phyloP scores from a whole-genome alignment of 2,329 filamentous ascomycete genomes.

The Venturia asperata region DNA sequence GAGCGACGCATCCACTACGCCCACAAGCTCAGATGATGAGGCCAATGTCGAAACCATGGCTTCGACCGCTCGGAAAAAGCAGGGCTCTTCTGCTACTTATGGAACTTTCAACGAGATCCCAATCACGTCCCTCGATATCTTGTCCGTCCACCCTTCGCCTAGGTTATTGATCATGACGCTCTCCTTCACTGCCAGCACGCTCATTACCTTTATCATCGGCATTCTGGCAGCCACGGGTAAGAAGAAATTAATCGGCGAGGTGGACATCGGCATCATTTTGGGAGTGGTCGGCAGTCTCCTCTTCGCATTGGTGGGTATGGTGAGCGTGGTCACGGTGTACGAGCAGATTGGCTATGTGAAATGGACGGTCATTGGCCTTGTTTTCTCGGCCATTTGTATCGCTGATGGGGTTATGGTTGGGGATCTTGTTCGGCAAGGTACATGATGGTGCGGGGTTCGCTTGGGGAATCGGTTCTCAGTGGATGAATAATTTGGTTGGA shows the following conservation, averaged over 20 bases:
- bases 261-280: constrained; percentile 64
- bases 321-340: constrained; percentile 47
- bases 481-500: not conserved
- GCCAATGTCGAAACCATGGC: not conserved
- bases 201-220: constrained; percentile 57
- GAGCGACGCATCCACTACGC: not conserved
- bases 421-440: constrained; percentile 35
- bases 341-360: constrained; percentile 33
- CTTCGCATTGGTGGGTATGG: constrained; percentile 55
- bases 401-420: constrained; percentile 48
- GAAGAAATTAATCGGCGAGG: constrained; percentile 60
- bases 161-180: constrained; percentile 21
- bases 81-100: not conserved
- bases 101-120: not conserved
- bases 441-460: not conserved
- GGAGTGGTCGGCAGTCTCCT: constrained; percentile 61
- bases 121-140: constrained; percentile 19
- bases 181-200: constrained; percentile 51
- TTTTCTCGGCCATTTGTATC: constrained; percentile 43
- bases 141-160: constrained; percentile 32
- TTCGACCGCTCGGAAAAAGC: not conserved
- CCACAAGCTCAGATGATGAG: constrained; percentile 15
- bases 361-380: constrained; percentile 39
- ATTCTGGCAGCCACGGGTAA: constrained; percentile 62
- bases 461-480: not conserved